Percentiles rank a stretch among this genome's conserved stretches.
Conservation (phyloP, 2,329 filamentous ascomycete species). For the Penicillium sp. region DNA sequence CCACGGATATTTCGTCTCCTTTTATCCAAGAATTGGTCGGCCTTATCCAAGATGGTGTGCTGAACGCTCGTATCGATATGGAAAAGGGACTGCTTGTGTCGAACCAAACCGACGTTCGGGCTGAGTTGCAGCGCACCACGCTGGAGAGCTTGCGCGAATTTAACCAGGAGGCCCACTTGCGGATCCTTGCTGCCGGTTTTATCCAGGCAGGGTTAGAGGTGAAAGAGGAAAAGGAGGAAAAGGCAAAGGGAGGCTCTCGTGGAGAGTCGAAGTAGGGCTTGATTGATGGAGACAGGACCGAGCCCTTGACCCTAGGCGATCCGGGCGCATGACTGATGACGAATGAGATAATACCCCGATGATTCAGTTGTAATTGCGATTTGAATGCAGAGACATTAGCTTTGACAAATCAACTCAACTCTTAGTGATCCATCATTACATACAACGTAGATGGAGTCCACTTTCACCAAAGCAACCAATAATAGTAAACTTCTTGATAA, state of each 20-base stretch:
- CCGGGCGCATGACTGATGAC: constrained; percentile 13
- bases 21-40: constrained; percentile 64
- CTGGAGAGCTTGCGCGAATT: constrained; percentile 69
- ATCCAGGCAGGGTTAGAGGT: constrained; percentile 73
- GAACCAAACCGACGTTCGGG: constrained; percentile 64
- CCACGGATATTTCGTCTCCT: constrained; percentile 57
- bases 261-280: background rate
- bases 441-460: background rate
- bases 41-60: constrained; percentile 70
- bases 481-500: background rate
- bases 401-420: constrained; percentile 2
- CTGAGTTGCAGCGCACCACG: constrained; percentile 67
- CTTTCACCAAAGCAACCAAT: background rate
- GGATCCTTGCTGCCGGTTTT: constrained; percentile 75
- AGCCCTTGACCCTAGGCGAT: background rate
- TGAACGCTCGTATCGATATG: constrained; percentile 80
- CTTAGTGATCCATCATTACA: background rate
- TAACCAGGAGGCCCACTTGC: constrained; percentile 70
- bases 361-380: constrained; percentile 1
- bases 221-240: constrained; percentile 33
- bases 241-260: background rate
- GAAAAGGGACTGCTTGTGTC: constrained; percentile 78
- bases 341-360: constrained; percentile 26
- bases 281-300: background rate
- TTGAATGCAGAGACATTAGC: constrained; percentile 5